Evolutionary conservation across 2,329 filamentous ascomycete species (phyloP).

Genomic region (Hypoxylon sp.): DNA sequence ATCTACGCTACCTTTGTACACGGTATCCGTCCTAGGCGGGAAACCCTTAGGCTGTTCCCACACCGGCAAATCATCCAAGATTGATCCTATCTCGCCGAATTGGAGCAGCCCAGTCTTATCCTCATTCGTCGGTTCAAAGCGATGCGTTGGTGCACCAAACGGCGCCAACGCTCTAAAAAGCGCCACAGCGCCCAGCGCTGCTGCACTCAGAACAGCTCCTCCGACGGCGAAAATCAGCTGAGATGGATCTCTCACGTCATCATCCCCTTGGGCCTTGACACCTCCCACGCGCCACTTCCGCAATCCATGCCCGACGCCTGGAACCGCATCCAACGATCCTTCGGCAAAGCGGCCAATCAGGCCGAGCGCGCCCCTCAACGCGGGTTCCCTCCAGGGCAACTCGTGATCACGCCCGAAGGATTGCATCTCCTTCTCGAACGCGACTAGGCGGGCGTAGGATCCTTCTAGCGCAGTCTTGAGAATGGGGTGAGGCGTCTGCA

Average conservation of each 20-base stretch:
- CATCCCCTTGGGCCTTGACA: slow-evolving; percentile 47
- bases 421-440: slow-evolving; percentile 43
- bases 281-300: slow-evolving; percentile 54
- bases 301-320: slow-evolving; percentile 52
- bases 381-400: slow-evolving; percentile 44
- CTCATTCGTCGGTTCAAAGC: slow-evolving; percentile 56
- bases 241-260: slow-evolving; percentile 46
- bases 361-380: slow-evolving; percentile 32
- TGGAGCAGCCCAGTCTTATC: slow-evolving; percentile 53
- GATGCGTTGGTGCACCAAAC: slow-evolving; percentile 61
- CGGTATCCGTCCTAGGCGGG: slow-evolving; percentile 24
- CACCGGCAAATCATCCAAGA: slow-evolving; percentile 54
- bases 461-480: slow-evolving; percentile 51
- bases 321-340: slow-evolving; percentile 52
- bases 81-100: slow-evolving; percentile 63
- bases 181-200: slow-evolving; percentile 55
- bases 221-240: slow-evolving; percentile 55
- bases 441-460: slow-evolving; percentile 46
- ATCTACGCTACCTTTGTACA: slow-evolving; percentile 28
- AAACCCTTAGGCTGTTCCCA: slow-evolving; percentile 36
- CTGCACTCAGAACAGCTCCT: slow-evolving; percentile 53
- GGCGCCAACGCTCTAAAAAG: slow-evolving; percentile 59
- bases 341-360: slow-evolving; percentile 50
- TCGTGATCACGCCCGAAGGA: slow-evolving; percentile 17
- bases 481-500: slow-evolving; percentile 62